Conservation (phyloP, 2,329 filamentous ascomycete species). For the Sodiomyces alkalinus region DNA sequence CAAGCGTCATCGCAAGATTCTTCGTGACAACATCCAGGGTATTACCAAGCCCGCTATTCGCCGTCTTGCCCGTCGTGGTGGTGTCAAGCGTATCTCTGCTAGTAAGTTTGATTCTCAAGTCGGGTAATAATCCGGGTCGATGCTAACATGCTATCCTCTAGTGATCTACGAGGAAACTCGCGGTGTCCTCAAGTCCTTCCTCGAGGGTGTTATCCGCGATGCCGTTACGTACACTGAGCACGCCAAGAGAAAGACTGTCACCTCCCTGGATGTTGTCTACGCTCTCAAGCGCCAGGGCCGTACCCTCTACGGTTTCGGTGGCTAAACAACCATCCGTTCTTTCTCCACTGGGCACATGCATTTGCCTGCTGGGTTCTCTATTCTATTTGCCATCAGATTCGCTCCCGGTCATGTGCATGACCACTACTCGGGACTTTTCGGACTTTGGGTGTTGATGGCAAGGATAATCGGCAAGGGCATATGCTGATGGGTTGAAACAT, state of each 20-base stretch:
- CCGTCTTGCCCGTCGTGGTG: conserved; percentile 96
- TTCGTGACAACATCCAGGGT: conserved; percentile 98
- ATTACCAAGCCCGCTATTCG: conserved; percentile 98
- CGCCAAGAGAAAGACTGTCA: conserved; percentile 71
- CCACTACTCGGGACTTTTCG: no score
- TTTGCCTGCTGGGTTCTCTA: no score
- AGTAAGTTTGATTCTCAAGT: conserved; percentile 44
- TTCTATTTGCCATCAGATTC: no score
- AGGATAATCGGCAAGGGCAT: no score
- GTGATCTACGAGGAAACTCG: conserved; percentile 72
- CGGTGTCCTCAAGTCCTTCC: conserved; percentile 65
- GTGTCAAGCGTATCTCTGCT: conserved; percentile 99
- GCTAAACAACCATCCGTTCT: conserved; percentile 36
- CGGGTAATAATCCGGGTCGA: no score
- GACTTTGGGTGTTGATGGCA: no score
- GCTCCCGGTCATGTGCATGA: no score
- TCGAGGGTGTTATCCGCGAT: conserved; percentile 62
- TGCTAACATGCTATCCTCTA: conserved; percentile 10
- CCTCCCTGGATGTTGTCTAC: conserved; percentile 52
- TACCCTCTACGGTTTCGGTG: conserved; percentile 81
- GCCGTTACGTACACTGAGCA: conserved; percentile 68
- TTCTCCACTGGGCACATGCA: no score
- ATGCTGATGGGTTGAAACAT: no score
- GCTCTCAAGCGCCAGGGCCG: conserved; percentile 55
- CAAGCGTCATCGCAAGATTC: conserved; percentile 98